These are phyloP conservation scores for Thuja plicata DNA, from an alignment of 83 land plant genomes.

Conservation along the genomic window DNA sequence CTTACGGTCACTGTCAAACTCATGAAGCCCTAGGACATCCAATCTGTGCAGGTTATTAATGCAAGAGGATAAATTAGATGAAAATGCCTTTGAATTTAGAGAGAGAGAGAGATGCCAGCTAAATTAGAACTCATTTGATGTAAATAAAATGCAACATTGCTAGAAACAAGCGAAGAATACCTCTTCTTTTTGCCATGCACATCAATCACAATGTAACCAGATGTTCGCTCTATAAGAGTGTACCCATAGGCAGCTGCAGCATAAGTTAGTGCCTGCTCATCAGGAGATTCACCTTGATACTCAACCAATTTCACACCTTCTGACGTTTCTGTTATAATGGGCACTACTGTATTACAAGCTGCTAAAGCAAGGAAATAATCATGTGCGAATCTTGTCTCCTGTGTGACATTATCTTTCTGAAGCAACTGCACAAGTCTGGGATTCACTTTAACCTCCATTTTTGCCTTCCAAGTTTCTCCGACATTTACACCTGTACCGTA, in stretches of 20 bases:
- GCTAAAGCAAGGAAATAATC: slow-evolving; percentile 75
- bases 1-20: slow-evolving; percentile 87
- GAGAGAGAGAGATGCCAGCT: neutral
- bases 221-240: slow-evolving; percentile 74
- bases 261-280: slow-evolving; percentile 91
- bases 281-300: slow-evolving; percentile 97
- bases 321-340: slow-evolving; percentile 42
- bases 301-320: slow-evolving; percentile 47
- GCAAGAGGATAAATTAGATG: neutral
- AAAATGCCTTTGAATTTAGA: neutral
- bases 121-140: slow-evolving; percentile 3
- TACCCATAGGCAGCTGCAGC: slow-evolving; percentile 95
- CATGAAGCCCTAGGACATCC: slow-evolving; percentile 79
- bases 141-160: slow-evolving; percentile 4
- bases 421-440: slow-evolving; percentile 38
- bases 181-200: slow-evolving; percentile 70
- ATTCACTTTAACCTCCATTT: slow-evolving; percentile 61
- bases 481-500: slow-evolving; percentile 31
- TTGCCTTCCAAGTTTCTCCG: slow-evolving; percentile 59
- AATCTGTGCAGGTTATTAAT: slow-evolving; percentile 35
- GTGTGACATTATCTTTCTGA: slow-evolving; percentile 25
- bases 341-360: slow-evolving; percentile 78
- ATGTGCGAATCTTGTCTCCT: slow-evolving; percentile 38
- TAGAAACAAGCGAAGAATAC: slow-evolving; percentile 39
- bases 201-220: slow-evolving; percentile 78